These are phyloP conservation scores for Posidonia australis DNA, from an alignment of 106 monocot species.

Conservation along the genomic window DNA sequence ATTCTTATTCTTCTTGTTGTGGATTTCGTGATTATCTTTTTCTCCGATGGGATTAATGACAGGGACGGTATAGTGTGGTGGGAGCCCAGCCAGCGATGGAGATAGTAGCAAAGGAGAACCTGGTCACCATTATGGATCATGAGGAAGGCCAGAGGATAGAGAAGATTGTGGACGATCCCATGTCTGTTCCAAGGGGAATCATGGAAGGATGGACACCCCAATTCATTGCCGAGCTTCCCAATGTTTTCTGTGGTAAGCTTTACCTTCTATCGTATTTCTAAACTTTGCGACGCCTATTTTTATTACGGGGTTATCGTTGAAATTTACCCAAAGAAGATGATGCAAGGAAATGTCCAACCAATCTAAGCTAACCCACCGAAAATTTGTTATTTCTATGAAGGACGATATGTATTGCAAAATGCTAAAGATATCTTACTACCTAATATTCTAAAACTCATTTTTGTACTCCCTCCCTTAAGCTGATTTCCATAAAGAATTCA, in stretches of 20 bases:
- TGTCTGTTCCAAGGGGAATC: slow-evolving; percentile 58
- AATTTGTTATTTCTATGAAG: too few relatives aligned
- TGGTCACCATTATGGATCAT: slow-evolving; percentile 74
- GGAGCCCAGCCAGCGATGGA: slow-evolving; percentile 90
- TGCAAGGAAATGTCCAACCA: too few relatives aligned
- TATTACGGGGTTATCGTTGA: too few relatives aligned
- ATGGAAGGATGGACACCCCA: slow-evolving; percentile 69
- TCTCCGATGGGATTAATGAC: background rate
- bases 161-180: slow-evolving; percentile 58
- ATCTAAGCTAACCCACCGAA: too few relatives aligned
- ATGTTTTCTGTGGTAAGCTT: slow-evolving; percentile 57
- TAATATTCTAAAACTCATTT: too few relatives aligned
- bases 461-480: too few relatives aligned
- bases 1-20: background rate
- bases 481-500: too few relatives aligned
- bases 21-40: background rate
- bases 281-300: background rate
- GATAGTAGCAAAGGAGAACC: slow-evolving; percentile 74
- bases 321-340: too few relatives aligned
- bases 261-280: background rate
- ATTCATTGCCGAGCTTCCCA: slow-evolving; percentile 53
- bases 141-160: slow-evolving; percentile 44
- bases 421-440: too few relatives aligned
- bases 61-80: slow-evolving; percentile 84
- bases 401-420: too few relatives aligned